phyloP scores from a whole-genome alignment of 805 yeast species.

The Pichia kluyveri region DNA sequence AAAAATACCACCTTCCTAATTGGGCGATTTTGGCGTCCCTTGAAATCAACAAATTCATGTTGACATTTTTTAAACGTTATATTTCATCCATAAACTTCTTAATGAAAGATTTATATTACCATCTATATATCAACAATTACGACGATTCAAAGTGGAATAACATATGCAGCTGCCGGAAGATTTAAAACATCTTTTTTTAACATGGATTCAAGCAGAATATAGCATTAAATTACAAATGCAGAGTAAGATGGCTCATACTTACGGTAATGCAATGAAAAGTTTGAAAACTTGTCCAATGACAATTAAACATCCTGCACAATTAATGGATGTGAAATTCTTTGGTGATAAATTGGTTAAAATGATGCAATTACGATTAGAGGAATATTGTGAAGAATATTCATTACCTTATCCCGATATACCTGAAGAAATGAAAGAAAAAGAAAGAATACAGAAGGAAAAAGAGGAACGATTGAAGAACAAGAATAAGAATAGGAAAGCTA shows the following conservation, averaged over 20 bases:
- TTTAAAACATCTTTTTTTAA: slow-evolving; percentile 40
- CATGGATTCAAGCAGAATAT: slow-evolving; percentile 52
- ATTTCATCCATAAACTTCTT: no score
- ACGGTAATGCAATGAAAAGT: slow-evolving; percentile 47
- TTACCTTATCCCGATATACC: slow-evolving; percentile 32
- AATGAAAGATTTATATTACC: no score
- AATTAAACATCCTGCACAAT: slow-evolving; percentile 47
- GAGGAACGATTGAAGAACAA: not conserved
- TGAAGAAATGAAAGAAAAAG: not conserved
- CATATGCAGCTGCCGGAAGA: slow-evolving; percentile 31
- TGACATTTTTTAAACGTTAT: no score
- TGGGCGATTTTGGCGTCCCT: no score
- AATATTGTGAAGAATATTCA: slow-evolving; percentile 51
- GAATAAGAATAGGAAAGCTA: not conserved
- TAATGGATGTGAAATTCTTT: slow-evolving; percentile 51
- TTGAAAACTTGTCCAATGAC: slow-evolving; percentile 35
- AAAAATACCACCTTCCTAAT: no score
- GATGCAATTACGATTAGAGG: slow-evolving; percentile 37
- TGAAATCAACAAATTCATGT: no score
- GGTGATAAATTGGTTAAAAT: slow-evolving; percentile 60
- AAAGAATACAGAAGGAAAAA: slow-evolving; percentile 3
- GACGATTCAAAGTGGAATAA: no score
- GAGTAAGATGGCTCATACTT: slow-evolving; percentile 33
- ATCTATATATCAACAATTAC: no score
- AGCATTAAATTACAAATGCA: slow-evolving; percentile 10